Base-by-base conservation (phyloP, 805 yeast genomes). In the Pichia thaimueangensis region DNA sequence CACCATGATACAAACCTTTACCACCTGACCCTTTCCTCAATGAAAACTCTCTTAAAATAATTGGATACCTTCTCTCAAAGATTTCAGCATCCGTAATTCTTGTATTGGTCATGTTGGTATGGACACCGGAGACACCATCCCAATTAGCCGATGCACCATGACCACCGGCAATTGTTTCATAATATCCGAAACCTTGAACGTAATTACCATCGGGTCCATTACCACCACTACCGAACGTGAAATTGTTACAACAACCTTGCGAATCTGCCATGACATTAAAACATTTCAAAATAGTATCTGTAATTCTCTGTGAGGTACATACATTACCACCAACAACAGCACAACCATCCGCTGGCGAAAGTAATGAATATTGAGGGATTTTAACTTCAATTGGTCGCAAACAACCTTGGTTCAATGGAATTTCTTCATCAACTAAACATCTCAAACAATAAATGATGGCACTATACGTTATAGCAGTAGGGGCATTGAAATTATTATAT, bases 301-400 rank as follows among this genome's bases (percentile, higher is more conserved):
- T 88, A 36, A 93, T 79, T 53, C 97, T 73, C 62, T 93, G 97
- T 1, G 96, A 83, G 1, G 97, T 91, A 64, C 89, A 83, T 7
- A 91, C 97, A 60, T 91, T 91, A 8, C 96, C 96, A 35, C 89
- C 93, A 16, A 91, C 97, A 29, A 87, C 95, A 2, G 97, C 98
- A 36, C 94, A 91, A 13, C 85, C 91, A 30, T 73, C 73, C 16
- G 80, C 75, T 2, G 97, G 97, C 21, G 82, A 73, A 12, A 93
- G 65, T 13, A 84, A 63, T 3, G 83, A 75, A 9, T 74, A 74
- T 35, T 69, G 67, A 4, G 89, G 89, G 36, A 82, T 75, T 2
- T 63, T 64, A 22, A 91, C 78, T 7, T 77, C 67, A 39, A 91
- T 76, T 0, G 97, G 96, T 39, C 74, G 68, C 50, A 91, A 69